Evolutionary conservation across 2,329 filamentous ascomycete species (phyloP).

Genomic region (Trichoderma sp.): DNA sequence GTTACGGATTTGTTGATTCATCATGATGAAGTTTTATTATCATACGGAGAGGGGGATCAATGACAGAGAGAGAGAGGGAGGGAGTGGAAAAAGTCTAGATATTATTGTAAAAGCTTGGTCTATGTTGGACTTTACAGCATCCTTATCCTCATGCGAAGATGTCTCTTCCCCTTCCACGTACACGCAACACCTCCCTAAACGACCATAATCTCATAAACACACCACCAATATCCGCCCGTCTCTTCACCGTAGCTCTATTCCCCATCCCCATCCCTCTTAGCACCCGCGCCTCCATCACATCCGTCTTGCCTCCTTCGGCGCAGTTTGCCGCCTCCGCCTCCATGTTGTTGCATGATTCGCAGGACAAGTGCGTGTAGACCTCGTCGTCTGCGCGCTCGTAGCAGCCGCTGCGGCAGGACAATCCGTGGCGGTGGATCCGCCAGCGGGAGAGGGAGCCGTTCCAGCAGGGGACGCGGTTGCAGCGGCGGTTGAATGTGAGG

Average conservation of each 20-base stretch:
- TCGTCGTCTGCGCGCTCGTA: slow-evolving; percentile 23
- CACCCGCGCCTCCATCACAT: not conserved
- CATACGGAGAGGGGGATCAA: not conserved
- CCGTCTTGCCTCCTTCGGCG: not conserved
- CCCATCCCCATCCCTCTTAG: not conserved
- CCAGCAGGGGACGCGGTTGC: slow-evolving; percentile 28
- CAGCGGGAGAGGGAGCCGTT: slow-evolving; percentile 22
- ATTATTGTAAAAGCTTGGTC: not conserved
- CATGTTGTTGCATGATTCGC: not conserved
- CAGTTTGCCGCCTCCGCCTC: not conserved
- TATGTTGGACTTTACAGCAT: not conserved
- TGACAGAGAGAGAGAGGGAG: too few species aligned
- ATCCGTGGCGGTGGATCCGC: slow-evolving; percentile 23
- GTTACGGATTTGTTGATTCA: not conserved
- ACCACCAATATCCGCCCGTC: not conserved
- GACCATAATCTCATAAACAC: not conserved
- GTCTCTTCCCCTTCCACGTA: not conserved
- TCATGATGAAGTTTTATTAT: not conserved
- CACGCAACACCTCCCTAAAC: not conserved
- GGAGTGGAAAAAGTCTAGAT: not conserved
- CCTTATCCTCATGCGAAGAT: not conserved
- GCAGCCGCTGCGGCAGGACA: slow-evolving; percentile 21
- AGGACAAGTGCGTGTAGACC: slow-evolving; percentile 13
- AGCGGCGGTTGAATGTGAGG: slow-evolving; percentile 22
- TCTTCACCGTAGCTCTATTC: not conserved